These are phyloP conservation scores for Penicillium sp. DNA, from an alignment of 2,329 filamentous ascomycete genomes.

Conservation along the genomic window DNA sequence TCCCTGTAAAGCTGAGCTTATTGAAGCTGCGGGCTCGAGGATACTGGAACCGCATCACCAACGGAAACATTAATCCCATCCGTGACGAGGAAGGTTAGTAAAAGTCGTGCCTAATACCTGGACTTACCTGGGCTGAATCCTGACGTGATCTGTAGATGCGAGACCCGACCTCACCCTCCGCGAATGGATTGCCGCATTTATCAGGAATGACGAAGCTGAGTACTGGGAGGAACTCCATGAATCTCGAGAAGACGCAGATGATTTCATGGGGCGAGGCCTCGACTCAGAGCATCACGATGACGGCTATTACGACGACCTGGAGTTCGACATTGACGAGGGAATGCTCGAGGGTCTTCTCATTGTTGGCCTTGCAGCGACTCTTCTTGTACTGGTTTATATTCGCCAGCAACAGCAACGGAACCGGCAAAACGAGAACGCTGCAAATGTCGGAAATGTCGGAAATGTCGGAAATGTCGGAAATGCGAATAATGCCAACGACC, in stretches of 20 bases:
- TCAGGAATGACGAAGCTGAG: constrained; percentile 65
- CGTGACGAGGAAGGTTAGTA: constrained; percentile 78
- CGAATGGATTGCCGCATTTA: constrained; percentile 84
- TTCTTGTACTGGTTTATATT: constrained; percentile 78
- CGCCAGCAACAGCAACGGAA: constrained; percentile 46
- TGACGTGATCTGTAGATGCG: constrained; percentile 50
- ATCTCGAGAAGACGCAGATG: constrained; percentile 34
- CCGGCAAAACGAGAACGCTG: constrained; percentile 34
- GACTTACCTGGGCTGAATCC: neutral
- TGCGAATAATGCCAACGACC: constrained; percentile 34
- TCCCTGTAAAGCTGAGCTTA: constrained; percentile 84
- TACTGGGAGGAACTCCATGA: constrained; percentile 57
- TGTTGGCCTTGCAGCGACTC: constrained; percentile 66
- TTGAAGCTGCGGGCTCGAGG: constrained; percentile 79
- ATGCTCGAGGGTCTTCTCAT: constrained; percentile 82
- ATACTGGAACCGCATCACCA: constrained; percentile 89
- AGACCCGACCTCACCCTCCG: constrained; percentile 71
- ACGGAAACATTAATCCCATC: constrained; percentile 88
- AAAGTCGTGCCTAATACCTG: neutral
- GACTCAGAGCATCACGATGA: constrained; percentile 40
- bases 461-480: constrained; percentile 16
- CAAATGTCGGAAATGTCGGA: constrained; percentile 9
- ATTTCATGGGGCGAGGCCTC: constrained; percentile 25
- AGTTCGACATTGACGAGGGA: constrained; percentile 66
- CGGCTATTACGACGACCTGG: constrained; percentile 58